Evolutionary conservation across 1,284 basidiomycete genomes (phyloP).

Genomic region (Cryptococcus sp.): DNA sequence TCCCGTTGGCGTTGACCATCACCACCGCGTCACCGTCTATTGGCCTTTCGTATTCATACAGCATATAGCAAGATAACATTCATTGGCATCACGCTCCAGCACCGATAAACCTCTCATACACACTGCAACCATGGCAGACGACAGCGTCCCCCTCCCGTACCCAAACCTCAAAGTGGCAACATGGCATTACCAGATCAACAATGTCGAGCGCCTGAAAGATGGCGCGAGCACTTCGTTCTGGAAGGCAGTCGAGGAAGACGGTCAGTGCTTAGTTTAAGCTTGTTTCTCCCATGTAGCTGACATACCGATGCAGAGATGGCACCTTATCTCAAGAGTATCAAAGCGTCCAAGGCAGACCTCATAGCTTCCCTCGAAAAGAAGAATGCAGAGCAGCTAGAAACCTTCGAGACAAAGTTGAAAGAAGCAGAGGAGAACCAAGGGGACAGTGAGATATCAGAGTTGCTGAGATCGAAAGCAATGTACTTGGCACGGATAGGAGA

Average conservation of each 20-base stretch:
- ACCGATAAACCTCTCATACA: too few relatives aligned
- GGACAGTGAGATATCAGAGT: slow-evolving; percentile 89
- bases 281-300: slow-evolving; percentile 1
- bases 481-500: slow-evolving; percentile 90
- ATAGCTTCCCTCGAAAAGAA: slow-evolving; percentile 70
- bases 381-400: slow-evolving; percentile 74
- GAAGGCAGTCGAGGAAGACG: slow-evolving; percentile 79
- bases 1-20: too few relatives aligned
- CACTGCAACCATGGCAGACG: slow-evolving; percentile 68
- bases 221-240: slow-evolving; percentile 68
- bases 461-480: slow-evolving; percentile 78
- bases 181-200: slow-evolving; percentile 71
- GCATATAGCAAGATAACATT: not conserved
- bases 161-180: slow-evolving; percentile 81
- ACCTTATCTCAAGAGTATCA: slow-evolving; percentile 63
- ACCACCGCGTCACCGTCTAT: slow-evolving; percentile 21
- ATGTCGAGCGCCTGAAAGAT: slow-evolving; percentile 66
- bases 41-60: not conserved
- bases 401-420: slow-evolving; percentile 74
- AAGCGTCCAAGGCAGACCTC: slow-evolving; percentile 61
- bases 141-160: slow-evolving; percentile 71
- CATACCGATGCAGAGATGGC: slow-evolving; percentile 67
- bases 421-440: slow-evolving; percentile 90
- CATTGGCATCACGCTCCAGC: not conserved
- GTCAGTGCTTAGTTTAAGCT: slow-evolving; percentile 56